A percentile compares a stretch with the other conserved stretches of the same genome.
Conservation (phyloP, 2,329 filamentous ascomycete species). For the Tympanopsis confertula region DNA sequence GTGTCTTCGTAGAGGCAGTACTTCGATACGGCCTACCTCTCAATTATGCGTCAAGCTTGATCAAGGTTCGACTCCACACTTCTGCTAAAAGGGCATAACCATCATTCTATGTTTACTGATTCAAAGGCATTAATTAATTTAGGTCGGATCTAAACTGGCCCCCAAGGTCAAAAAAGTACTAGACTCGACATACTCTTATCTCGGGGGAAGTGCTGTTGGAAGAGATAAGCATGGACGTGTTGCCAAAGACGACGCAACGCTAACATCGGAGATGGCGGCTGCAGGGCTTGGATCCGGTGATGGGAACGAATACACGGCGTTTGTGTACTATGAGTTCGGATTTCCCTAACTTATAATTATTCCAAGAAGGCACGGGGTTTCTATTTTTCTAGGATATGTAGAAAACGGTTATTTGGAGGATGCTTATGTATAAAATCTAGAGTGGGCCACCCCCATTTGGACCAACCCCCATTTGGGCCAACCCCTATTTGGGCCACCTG, state of each 20-base stretch:
- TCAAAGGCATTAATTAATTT: neutral
- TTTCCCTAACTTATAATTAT: too few relatives aligned
- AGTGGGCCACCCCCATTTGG: too few relatives aligned
- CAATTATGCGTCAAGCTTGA: conserved; percentile 73
- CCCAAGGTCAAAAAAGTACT: conserved; percentile 72
- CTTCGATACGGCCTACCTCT: conserved; percentile 85
- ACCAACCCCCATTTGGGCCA: too few relatives aligned
- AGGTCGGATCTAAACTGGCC: conserved; percentile 46
- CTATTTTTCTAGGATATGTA: too few relatives aligned
- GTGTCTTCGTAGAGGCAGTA: conserved; percentile 97
- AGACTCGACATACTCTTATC: conserved; percentile 77
- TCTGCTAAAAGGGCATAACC: neutral
- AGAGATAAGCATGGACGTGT: conserved; percentile 87
- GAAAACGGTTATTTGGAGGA: too few relatives aligned
- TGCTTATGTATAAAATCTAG: too few relatives aligned
- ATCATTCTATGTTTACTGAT: neutral
- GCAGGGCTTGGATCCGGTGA: conserved; percentile 58
- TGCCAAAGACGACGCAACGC: conserved; percentile 73
- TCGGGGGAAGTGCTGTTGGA: conserved; percentile 88
- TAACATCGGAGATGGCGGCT: conserved; percentile 74
- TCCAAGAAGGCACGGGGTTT: too few relatives aligned
- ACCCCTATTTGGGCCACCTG: too few relatives aligned
- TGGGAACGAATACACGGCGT: conserved; percentile 79
- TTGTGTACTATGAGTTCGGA: conserved; percentile 94
- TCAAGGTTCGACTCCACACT: conserved; percentile 57